Base-by-base conservation (phyloP, 345 rosid species). In the Hypericum androsaemum region DNA sequence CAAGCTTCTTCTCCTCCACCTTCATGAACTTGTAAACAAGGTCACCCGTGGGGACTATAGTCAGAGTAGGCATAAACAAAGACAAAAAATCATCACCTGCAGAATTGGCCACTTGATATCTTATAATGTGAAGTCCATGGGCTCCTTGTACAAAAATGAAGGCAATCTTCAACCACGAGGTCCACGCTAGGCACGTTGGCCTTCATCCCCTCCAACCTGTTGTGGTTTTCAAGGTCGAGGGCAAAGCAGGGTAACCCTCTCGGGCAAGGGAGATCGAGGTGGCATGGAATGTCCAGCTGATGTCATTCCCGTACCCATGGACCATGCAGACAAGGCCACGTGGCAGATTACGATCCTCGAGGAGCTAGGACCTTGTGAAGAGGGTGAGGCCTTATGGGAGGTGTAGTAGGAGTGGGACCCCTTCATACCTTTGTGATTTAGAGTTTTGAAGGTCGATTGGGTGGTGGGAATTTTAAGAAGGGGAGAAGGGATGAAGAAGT, bases 241-340 rank as follows among this genome's bases (percentile, higher is more conserved):
- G 74, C 82, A 48, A 84, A 84, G 64, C 90, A 83, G 57, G 90
- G 43, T 81, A 89, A 36, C 88, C 95, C 71, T 51, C 70, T 64
- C 75, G 79, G 41, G 88, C 94, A 5, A 89, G 80, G 64, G 77
- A 83, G 72, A 86, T 78, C 1, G 84, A 52, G 0, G 88, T 86
- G 52, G 78, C 45, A 41, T 86, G 95, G 63, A 86, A 81, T 0
- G 86, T 80, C 89, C 89, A 89, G 79, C 88, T 77, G 50, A 82
- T 59, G 80, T 84, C 86, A 56, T 86, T 86, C 43, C 86, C 86
- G 43, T 82, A 89, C 49, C 95, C 94, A 50, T 89, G 97, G 58
- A 89, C 77, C 81, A 81, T 83, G 51, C 68, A 79, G 77, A 86
- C 58, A 69, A 77, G 37, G 45, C 74, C 94, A 49, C 84, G 81